Conservation (phyloP, 176 grass and related monocot species). For the Aegilops speltoides region DNA sequence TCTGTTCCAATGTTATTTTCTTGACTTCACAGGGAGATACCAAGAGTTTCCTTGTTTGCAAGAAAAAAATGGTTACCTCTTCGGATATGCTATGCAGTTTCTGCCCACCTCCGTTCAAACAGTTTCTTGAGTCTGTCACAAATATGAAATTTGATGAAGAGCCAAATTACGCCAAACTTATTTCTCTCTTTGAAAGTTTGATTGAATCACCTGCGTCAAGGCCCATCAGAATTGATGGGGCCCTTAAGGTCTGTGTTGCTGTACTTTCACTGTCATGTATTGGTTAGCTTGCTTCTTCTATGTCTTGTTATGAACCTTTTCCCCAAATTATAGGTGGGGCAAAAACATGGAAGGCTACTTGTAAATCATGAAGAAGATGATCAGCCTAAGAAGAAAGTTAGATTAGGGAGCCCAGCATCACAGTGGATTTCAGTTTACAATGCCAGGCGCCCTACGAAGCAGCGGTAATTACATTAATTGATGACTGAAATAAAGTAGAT, state of each 20-base stretch:
- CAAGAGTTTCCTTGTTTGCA: constrained; percentile 96
- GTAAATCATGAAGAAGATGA: constrained; percentile 88
- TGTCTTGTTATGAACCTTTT: neutral
- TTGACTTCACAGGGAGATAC: constrained; percentile 71
- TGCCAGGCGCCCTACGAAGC: constrained; percentile 85
- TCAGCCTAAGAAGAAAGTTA: constrained; percentile 91
- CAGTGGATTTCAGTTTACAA: constrained; percentile 99
- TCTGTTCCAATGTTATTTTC: constrained; percentile 33
- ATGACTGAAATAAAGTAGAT: constrained; percentile 18
- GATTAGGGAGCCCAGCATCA: constrained; percentile 72
- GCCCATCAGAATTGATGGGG: constrained; percentile 95
- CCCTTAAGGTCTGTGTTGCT: constrained; percentile 63
- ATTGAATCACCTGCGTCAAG: constrained; percentile 70
- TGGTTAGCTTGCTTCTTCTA: constrained; percentile 24
- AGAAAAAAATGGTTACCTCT: constrained; percentile 93
- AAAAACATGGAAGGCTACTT: constrained; percentile 80
- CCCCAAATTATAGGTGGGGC: constrained; percentile 65
- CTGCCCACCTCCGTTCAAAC: constrained; percentile 89
- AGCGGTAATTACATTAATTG: constrained; percentile 60
- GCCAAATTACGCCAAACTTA: constrained; percentile 86
- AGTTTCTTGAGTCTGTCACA: constrained; percentile 85
- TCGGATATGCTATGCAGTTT: constrained; percentile 74
- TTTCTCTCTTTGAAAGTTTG: constrained; percentile 83
- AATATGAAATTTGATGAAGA: constrained; percentile 98
- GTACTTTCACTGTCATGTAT: constrained; percentile 19